A percentile compares a stretch with the other conserved stretches of the same genome.
Evolutionary conservation across 371 early-diverging fungal species (phyloP).

Genomic region (Thermomucor indicae-seudaticae): DNA sequence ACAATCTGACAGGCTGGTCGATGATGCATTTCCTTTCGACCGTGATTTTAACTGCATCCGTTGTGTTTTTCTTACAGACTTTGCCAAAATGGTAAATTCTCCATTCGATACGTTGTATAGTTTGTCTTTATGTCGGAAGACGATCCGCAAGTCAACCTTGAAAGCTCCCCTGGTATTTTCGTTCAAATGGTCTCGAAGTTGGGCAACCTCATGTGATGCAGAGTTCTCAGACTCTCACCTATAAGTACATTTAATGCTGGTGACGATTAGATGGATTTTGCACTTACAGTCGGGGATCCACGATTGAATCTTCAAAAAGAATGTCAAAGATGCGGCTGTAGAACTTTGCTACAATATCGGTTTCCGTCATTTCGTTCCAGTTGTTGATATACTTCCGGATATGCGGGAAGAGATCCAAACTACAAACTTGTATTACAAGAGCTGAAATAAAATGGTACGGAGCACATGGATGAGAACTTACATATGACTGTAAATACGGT

Average conservation of each 20-base stretch:
- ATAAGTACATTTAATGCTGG: neutral
- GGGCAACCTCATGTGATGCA: too few species aligned
- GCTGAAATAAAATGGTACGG: too few species aligned
- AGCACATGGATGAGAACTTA: too few species aligned
- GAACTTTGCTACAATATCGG: too few species aligned
- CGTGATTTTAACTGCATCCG: neutral
- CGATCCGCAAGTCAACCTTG: neutral
- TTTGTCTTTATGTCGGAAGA: neutral
- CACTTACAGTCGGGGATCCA: too few species aligned
- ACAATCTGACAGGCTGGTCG: neutral
- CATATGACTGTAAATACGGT: too few species aligned
- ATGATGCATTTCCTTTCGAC: neutral
- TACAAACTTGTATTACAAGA: too few species aligned
- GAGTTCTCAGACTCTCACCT: neutral
- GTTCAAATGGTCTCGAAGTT: too few species aligned
- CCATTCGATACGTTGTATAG: neutral
- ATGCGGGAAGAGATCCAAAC: too few species aligned
- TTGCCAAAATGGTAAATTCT: neutral
- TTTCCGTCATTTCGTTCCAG: too few species aligned
- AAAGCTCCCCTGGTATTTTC: neutral
- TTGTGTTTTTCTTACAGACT: neutral
- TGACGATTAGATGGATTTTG: neutral
- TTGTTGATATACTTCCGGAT: too few species aligned
- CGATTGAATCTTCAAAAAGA: neutral
- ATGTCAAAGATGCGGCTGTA: neutral